Evolutionary conservation across 177 flowering plant genomes (phyloP), one percentile per base, ranked within the genome.

Genomic region (Tripterygium wilfordii): DNA sequence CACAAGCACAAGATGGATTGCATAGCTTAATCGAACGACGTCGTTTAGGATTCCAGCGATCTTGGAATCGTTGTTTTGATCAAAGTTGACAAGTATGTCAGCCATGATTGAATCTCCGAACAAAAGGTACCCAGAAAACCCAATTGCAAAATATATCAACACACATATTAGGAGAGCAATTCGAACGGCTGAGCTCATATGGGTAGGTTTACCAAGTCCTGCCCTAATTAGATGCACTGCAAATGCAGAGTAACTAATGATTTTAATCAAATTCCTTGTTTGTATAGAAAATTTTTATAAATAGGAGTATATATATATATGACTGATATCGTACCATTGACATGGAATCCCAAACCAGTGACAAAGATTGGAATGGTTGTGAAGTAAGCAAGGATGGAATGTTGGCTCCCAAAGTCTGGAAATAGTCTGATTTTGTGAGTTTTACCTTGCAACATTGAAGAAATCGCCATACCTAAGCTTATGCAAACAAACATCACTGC

Each of bases 301-400:
- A 35, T 9, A 42, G n/a, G 2, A 4, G 4, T 19, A 2, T 18
- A 14, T 6, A 27, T 12, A 2, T 13, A 15, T 29, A 40, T 16
- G 18, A 17, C 14, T 17, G 6, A 24, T 25, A 58, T 23, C 76
- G 66, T 52, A 88, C 98, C 94, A 59, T 88, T 92, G 72, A 86
- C 88, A 57, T 92, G 96, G 55, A 84, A 92, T 16, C 91, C 86
- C 71, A 82, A 92, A 23, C 96, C 96, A 5, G 96, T 84, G 4
- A 92, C 99, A 2, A 88, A 75, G n/a, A 92, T 95, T 0, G 99
- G 99, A 35, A 84, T 70, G 1, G 88, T 94, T 0, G 99, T 88
- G 72, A 92, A 92, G 14, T 88, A 86, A 17, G 88, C 57, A 9
- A 82, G 74, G 69, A 82, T 75, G 38, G 88, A 74, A 14, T 69